Evolutionary conservation across 2,329 filamentous ascomycete genomes (phyloP).

Genomic region (Aspergillus pseudotamarii): DNA sequence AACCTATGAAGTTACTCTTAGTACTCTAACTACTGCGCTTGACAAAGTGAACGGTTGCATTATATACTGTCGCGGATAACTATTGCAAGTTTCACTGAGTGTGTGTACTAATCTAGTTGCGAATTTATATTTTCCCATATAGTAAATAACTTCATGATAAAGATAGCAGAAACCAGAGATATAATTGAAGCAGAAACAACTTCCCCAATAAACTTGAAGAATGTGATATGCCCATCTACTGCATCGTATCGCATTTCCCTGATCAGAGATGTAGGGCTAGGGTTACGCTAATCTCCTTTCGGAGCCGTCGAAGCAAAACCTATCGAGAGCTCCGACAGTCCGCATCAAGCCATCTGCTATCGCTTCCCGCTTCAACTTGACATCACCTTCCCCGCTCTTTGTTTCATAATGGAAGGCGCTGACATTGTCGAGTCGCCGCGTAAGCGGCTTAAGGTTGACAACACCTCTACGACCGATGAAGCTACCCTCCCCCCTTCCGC

Average conservation of each 20-base stretch:
- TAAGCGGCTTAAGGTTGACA: slow-evolving; percentile 39
- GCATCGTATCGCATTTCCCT: too few species aligned
- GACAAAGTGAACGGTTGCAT: not conserved
- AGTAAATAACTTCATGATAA: not conserved
- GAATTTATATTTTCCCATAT: too few species aligned
- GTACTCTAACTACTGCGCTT: not conserved
- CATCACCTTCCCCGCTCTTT: slow-evolving; percentile 12
- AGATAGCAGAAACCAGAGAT: not conserved
- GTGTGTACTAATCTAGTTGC: too few species aligned
- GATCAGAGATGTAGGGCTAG: slow-evolving; percentile 21
- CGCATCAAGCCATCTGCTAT: not conserved
- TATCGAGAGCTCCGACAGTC: not conserved
- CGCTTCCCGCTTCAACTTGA: not conserved
- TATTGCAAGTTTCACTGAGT: not conserved
- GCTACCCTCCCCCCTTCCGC: slow-evolving; percentile 19
- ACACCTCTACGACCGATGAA: slow-evolving; percentile 20
- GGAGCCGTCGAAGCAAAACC: not conserved
- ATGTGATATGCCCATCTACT: not conserved
- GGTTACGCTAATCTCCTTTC: slow-evolving; percentile 25
- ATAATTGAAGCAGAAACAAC: not conserved
- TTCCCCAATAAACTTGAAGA: not conserved
- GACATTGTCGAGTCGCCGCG: slow-evolving; percentile 39
- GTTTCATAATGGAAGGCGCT: slow-evolving; percentile 33
- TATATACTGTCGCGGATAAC: not conserved
- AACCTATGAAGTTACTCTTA: not conserved